Percentiles rank a stretch among this genome's conserved stretches.
These are phyloP conservation scores for Colletotrichum brevisporum DNA, from an alignment of 2,329 filamentous ascomycete species.

Conservation along the genomic window DNA sequence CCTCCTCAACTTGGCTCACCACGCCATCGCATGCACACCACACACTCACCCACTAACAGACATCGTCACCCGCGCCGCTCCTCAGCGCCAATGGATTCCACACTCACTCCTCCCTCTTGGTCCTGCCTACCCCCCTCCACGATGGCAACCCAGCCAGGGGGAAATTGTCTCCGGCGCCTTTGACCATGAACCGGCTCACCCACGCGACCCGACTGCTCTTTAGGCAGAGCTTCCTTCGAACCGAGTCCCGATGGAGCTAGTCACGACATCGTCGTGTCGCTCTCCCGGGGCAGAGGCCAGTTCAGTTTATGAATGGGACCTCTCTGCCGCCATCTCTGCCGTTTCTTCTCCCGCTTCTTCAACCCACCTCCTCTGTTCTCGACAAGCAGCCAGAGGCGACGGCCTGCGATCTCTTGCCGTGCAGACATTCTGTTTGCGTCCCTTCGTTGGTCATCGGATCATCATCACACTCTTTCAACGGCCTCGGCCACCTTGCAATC, in stretches of 20 bases:
- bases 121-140: background rate
- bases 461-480: conserved; percentile 50
- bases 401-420: conserved; percentile 32
- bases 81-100: conserved; percentile 8
- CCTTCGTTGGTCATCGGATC: conserved; percentile 52
- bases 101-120: background rate
- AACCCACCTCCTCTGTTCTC: conserved; percentile 27
- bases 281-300: background rate
- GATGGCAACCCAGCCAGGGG: conserved; percentile 6
- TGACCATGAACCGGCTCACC: conserved; percentile 5
- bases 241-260: conserved; percentile 28
- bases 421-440: conserved; percentile 46
- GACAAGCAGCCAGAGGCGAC: conserved; percentile 40
- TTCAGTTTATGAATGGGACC: conserved; percentile 23
- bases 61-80: conserved; percentile 24
- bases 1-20: conserved; percentile 6
- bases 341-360: conserved; percentile 5
- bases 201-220: conserved; percentile 4
- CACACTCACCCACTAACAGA: conserved; percentile 5
- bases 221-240: conserved; percentile 2
- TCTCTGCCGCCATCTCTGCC: background rate
- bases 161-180: conserved; percentile 31
- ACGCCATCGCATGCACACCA: conserved; percentile 21
- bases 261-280: conserved; percentile 5
- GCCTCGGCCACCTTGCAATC: conserved; percentile 54